Conservation (phyloP, 164 flowering plant genomes). For the Berberis thunbergii region DNA sequence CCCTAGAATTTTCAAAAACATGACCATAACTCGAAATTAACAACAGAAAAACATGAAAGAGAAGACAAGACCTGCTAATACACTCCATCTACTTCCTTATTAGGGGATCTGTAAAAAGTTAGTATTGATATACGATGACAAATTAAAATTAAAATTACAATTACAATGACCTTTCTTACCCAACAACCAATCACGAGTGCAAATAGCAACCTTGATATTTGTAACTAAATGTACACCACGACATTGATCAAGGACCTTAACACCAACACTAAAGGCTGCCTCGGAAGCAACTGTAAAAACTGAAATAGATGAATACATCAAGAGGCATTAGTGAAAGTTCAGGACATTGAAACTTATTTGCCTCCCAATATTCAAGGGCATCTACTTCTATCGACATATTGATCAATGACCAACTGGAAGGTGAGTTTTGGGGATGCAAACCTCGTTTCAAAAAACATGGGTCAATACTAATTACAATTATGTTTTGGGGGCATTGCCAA, state of each 20-base stretch:
- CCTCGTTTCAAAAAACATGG: background rate
- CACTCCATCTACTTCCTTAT: no score
- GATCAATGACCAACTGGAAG: background rate
- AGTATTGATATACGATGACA: no score
- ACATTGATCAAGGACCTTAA: background rate
- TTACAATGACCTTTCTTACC: background rate
- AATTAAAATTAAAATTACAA: no score
- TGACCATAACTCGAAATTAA: no score
- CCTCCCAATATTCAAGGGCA: background rate
- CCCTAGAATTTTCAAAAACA: no score
- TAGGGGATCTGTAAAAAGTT: no score
- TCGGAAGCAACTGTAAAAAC: background rate
- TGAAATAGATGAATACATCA: background rate
- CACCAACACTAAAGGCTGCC: background rate
- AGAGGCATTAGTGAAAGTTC: background rate
- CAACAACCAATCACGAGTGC: background rate
- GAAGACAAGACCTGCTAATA: no score
- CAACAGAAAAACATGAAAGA: no score
- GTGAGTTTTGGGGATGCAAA: background rate
- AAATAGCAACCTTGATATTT: background rate
- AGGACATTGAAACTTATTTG: background rate
- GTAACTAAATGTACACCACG: background rate
- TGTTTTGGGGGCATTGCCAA: background rate
- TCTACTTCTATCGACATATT: background rate
- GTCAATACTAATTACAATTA: background rate